phyloP scores from a whole-genome alignment of 2,329 filamentous ascomycete genomes.

The Tolypocladium endophyticum region DNA sequence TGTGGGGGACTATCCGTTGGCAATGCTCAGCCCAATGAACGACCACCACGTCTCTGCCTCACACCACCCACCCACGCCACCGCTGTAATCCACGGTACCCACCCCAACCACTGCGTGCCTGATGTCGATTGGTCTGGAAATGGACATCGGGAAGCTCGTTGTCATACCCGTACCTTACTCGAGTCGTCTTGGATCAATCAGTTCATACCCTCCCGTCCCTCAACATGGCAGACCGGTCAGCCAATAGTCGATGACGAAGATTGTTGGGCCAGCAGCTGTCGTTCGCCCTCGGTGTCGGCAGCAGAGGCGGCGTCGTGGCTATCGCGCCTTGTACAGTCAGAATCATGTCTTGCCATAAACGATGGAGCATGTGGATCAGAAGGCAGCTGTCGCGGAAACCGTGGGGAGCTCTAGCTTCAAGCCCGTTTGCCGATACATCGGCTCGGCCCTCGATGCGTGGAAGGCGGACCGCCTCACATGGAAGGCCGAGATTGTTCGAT shows the following conservation, averaged over 20 bases:
- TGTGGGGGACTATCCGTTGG: not conserved
- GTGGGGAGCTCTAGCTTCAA: not conserved
- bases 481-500: constrained; percentile 9
- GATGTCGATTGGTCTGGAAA: constrained; percentile 5
- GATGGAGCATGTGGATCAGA: not conserved
- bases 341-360: not conserved
- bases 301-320: not conserved
- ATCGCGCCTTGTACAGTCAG: not conserved
- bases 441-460: constrained; percentile 13
- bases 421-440: constrained; percentile 1
- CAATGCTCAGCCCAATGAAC: constrained; percentile 19
- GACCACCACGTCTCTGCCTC: constrained; percentile 24
- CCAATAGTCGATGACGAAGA: not conserved
- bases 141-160: constrained; percentile 6
- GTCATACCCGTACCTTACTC: not conserved
- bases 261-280: not conserved
- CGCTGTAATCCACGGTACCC: constrained; percentile 7
- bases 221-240: not conserved
- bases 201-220: not conserved
- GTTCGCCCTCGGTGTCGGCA: not conserved
- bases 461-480: constrained; percentile 14
- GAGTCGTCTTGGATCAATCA: not conserved
- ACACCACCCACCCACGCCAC: constrained; percentile 14
- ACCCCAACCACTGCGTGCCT: constrained; percentile 6
- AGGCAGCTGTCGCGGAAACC: not conserved